Base-by-base conservation (phyloP, 768 basidiomycete genomes). In the Agaricus sinodeliciosus region DNA sequence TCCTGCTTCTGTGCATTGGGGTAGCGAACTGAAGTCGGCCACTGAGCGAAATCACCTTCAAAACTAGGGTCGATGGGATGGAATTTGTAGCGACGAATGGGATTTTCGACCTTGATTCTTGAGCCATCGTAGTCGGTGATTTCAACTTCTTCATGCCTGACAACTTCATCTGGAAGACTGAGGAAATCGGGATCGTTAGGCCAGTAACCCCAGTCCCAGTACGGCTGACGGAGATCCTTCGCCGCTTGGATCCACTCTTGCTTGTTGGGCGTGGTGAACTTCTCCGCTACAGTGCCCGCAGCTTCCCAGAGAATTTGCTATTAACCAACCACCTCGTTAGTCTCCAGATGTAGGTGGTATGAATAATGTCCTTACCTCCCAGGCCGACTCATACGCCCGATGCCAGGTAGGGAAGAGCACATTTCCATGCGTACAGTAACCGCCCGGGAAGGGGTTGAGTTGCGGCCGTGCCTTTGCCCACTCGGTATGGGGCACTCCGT, bases 371-470 rank as follows among this genome's bases (percentile, higher is more conserved):
- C 35, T n/a, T 35, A 31, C 79, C 68, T 82, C 79, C 51, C 70
- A 73, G 1, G 79, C 61, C 18, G 72, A 60, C 26, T 80, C 61
- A 56, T 81, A 81, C 3, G 78, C 74, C 49, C 80, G 64, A 57
- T 82, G 79, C 75, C 76, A 81, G 9, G 75, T 78, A 8, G 78
- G 78, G 67, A 80, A 80, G 9, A 80, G 63, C 11, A 74, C 68
- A 1, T 70, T 71, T 18, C 74, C 75, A 59, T 82, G 80, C 19
- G 69, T 72, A 58, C 79, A 81, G 57, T 81, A 81, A 3, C 78
- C 79, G 13, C 68, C 65, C 0, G 56, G 55, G 18, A 59, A 49
- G 1, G 70, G 60, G 39, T 67, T 49, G 15, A 58, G 58, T 1
- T 58, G 51, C 18, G 59, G 63, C 28, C 60, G 26, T n/a, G 63